These are phyloP conservation scores for Geotrichum phurueaensis DNA, from an alignment of 1,139 yeast genomes.

Conservation along the genomic window DNA sequence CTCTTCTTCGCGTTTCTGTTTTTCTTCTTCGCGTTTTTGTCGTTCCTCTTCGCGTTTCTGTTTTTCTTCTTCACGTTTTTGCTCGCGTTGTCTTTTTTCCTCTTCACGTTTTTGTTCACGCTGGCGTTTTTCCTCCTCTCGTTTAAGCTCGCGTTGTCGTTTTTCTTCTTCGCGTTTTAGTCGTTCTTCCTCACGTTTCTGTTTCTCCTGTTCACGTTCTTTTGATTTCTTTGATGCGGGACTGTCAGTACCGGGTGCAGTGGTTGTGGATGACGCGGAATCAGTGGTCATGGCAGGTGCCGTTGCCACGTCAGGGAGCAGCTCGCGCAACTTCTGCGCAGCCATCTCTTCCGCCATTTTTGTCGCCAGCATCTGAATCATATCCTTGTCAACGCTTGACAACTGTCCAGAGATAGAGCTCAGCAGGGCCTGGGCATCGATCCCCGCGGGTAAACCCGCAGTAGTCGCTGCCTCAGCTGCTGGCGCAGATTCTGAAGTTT, in stretches of 20 bases:
- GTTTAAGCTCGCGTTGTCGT: slow-evolving; percentile 2
- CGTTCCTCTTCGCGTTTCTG: slow-evolving; percentile 2
- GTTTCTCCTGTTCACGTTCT: neutral
- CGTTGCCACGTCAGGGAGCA: neutral
- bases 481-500: neutral
- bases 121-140: slow-evolving; percentile 13
- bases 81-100: neutral
- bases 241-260: neutral
- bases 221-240: neutral
- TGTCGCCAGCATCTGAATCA: slow-evolving; percentile 12
- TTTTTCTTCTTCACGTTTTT: neutral
- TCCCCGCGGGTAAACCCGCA: neutral
- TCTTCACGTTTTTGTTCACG: neutral
- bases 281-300: neutral
- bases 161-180: slow-evolving; percentile 10
- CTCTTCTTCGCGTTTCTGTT: slow-evolving; percentile 10
- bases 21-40: slow-evolving; percentile 10
- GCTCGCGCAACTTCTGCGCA: slow-evolving; percentile 4
- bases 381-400: neutral
- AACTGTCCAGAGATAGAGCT: slow-evolving; percentile 5
- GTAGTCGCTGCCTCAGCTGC: neutral
- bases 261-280: neutral
- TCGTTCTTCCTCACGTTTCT: slow-evolving; percentile 1
- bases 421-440: neutral
- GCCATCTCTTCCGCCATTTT: slow-evolving; percentile 18